Percentiles rank a stretch among this genome's conserved stretches.
phyloP scores from a whole-genome alignment of 106 monocot species.

The Alisma plantagoaquatica region DNA sequence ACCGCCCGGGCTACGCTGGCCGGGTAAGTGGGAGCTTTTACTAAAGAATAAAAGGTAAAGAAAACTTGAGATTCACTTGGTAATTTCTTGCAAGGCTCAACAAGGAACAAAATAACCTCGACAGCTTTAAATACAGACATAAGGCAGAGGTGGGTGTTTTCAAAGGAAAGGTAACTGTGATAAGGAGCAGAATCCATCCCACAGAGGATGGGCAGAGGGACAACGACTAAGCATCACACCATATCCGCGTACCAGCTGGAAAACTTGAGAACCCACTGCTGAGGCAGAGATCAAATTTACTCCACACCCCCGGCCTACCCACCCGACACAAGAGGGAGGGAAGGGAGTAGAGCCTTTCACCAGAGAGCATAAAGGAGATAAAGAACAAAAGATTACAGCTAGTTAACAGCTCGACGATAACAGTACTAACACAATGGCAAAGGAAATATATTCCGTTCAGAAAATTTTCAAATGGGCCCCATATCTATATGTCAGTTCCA shows the following conservation, averaged over 20 bases:
- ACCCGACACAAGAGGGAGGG: no score
- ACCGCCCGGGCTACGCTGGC: no score
- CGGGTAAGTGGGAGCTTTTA: constrained; percentile 15
- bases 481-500: no score
- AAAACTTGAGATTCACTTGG: constrained; percentile 45
- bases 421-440: no score
- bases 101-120: constrained; percentile 55
- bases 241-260: constrained; percentile 37
- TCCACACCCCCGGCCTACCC: no score
- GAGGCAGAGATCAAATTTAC: no score
- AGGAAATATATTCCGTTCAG: no score
- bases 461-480: no score
- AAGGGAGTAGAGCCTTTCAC: constrained; percentile 43
- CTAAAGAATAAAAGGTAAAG: constrained; percentile 12
- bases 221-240: constrained; percentile 3
- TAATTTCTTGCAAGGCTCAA: constrained; percentile 53
- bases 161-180: constrained; percentile 54
- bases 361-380: constrained; percentile 41
- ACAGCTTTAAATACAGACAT: constrained; percentile 61
- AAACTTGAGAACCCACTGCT: no score
- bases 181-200: constrained; percentile 31
- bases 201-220: constrained; percentile 14
- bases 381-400: constrained; percentile 26
- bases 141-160: no score
- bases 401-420: constrained; percentile 25